Base-by-base conservation (phyloP, 805 yeast genomes). In the Scheffersomyces ergatensis region DNA sequence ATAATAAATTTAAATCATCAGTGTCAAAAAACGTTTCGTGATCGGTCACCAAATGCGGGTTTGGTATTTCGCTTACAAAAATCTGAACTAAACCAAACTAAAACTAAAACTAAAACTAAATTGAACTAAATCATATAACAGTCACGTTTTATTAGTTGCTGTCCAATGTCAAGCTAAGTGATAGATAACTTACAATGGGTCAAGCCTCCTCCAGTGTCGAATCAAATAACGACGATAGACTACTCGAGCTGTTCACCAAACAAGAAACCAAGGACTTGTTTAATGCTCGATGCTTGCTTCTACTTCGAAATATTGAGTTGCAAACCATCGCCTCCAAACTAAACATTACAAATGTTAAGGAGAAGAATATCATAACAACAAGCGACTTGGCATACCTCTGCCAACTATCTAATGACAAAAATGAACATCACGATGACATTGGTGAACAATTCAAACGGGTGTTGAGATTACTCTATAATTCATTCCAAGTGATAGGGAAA, bases 401-500 rank as follows among this genome's bases (percentile, higher is more conserved):
- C 9, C 57, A 51, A 34, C 32, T 60, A 12, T 33, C 49, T 0
- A 31, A 38, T 15, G 44, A 49, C 15, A 29, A 29, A 9, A n/a
- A 14, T 15, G 37, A 42, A 23, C 50, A 45, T 15, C 21, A 34
- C 5, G 15, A 18, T 3, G 13, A 34, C 6, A 25, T 39, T 3
- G 34, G 37, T 27, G 24, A 31, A 3, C 36, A 39, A 20, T 43
- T 46, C 24, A 33, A n/a, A 11, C 15, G 16, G 7, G 44, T 36
- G 1, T 33, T 54, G 4, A 45, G 61, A 5, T 26, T 72, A 2
- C 39, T 82, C 0, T 70, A 69, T 50, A 57, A 63, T 5, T 57
- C 76, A 4, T 54, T 78, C 13, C 56, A 60, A 23, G 66, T 68
- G 4, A 39, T 83, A 21, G 70, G 79, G 0, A 62, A 63, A 20